Base-by-base conservation (phyloP, 768 basidiomycete genomes). In the Neoboletus subvelutipes region DNA sequence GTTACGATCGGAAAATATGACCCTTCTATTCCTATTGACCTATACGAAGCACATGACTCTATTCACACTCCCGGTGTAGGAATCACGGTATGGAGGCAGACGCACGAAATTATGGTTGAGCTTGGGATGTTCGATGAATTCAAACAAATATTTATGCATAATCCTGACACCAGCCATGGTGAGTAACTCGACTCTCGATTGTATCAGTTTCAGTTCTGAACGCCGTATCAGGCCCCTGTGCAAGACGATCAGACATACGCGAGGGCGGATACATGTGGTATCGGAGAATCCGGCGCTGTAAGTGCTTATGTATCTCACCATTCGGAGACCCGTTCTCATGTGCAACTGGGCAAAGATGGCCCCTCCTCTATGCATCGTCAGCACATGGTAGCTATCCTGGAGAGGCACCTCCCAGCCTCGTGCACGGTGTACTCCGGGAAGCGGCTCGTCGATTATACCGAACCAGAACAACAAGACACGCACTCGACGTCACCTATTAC, bases 1-100 rank as follows among this genome's bases (percentile, higher is more conserved):
- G 69, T 70, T 20, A 68, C 74, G 10, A 50, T 50, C 36, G 49
- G 49, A 24, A 50, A 39, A 39, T 50, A 50, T 39, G 49, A 50
- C 26, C 24, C 59, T 18, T 55, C 56, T 1, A 63, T 79, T 20
- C 67, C 74, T 54, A 70, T 79, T 15, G 70, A 78, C 55, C 57
- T 83, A 5, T 83, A 82, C 57, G 82, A 83, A 68, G 73, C 78
- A 4, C 76, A 73, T 20, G 61, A 73, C 2, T 72, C 73, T 28
- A 71, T 80, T 28, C 72, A 73, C 10, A 72, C 73, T 10, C 61
- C 71, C 13, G 79, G 79, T 6, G 75, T 74, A 6, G 78, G 81
- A 66, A 43, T 80, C 70, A 43, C 76, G 67, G 70, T 82, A 6
- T 80, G 80, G 81, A 64, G 65, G 10, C 69, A 78, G 39, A 80